phyloP scores from a whole-genome alignment of 2,329 filamentous ascomycete genomes.

The Fusarium gaditjirri region DNA sequence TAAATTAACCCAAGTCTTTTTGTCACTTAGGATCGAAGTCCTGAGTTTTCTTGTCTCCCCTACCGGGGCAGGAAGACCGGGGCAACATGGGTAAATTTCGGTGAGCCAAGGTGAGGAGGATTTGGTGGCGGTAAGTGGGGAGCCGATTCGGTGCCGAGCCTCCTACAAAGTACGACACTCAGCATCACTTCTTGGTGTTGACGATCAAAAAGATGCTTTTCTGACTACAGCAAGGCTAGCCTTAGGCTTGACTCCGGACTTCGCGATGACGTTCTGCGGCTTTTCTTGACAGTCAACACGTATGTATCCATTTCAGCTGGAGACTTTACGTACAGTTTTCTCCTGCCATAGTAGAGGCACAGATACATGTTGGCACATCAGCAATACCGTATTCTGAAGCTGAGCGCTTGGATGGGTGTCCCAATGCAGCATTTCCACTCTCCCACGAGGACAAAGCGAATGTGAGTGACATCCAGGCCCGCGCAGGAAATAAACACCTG shows the following conservation, averaged over 20 bases:
- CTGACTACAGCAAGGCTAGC: background rate
- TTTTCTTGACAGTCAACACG: background rate
- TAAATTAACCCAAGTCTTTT: no score
- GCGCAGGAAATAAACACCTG: background rate
- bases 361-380: background rate
- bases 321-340: constrained; percentile 1
- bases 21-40: no score
- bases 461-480: background rate
- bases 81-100: background rate
- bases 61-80: background rate
- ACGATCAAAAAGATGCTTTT: background rate
- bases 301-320: background rate
- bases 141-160: background rate
- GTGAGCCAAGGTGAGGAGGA: constrained; percentile 1
- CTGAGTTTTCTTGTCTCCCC: no score
- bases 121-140: background rate
- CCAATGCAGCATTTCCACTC: background rate
- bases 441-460: background rate
- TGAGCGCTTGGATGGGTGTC: background rate
- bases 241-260: background rate
- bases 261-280: background rate
- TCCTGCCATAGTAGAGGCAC: background rate
- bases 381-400: background rate
- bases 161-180: background rate
- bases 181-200: background rate